These are phyloP conservation scores for Tetracladium maxilliforme DNA, from an alignment of 2,329 filamentous ascomycete genomes.

Conservation along the genomic window DNA sequence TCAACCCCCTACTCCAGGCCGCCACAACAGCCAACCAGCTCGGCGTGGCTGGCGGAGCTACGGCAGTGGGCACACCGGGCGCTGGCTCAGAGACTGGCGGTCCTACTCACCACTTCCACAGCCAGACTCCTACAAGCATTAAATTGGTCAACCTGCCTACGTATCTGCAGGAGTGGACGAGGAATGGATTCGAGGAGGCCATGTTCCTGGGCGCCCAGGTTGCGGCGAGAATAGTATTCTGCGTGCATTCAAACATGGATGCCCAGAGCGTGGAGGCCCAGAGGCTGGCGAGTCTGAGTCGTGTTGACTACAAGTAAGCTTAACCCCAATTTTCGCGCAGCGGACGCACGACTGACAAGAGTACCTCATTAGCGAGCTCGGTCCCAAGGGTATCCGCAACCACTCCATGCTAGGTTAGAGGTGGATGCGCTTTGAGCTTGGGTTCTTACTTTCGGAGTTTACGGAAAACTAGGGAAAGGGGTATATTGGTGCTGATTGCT, in stretches of 20 bases:
- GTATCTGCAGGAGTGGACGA: slow-evolving; percentile 53
- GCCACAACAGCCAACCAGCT: slow-evolving; percentile 76
- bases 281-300: slow-evolving; percentile 39
- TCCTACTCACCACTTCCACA: slow-evolving; percentile 42
- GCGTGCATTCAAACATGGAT: slow-evolving; percentile 49
- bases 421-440: too few species aligned
- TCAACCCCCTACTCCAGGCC: slow-evolving; percentile 84
- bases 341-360: too few species aligned
- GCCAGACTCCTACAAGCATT: slow-evolving; percentile 54
- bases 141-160: slow-evolving; percentile 51
- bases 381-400: too few species aligned
- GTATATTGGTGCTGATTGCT: too few species aligned
- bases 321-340: too few species aligned
- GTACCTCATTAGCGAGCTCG: too few species aligned
- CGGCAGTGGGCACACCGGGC: slow-evolving; percentile 10
- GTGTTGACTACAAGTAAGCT: too few species aligned
- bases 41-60: slow-evolving; percentile 12
- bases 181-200: slow-evolving; percentile 37
- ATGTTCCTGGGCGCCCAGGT: slow-evolving; percentile 59
- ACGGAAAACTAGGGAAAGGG: too few species aligned
- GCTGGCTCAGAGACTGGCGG: slow-evolving; percentile 15
- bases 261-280: slow-evolving; percentile 33
- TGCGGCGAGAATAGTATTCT: slow-evolving; percentile 56
- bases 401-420: too few species aligned
- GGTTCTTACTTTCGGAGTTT: too few species aligned